Conservation (phyloP, 345 rosid species). For the Excoecaria agallocha region DNA sequence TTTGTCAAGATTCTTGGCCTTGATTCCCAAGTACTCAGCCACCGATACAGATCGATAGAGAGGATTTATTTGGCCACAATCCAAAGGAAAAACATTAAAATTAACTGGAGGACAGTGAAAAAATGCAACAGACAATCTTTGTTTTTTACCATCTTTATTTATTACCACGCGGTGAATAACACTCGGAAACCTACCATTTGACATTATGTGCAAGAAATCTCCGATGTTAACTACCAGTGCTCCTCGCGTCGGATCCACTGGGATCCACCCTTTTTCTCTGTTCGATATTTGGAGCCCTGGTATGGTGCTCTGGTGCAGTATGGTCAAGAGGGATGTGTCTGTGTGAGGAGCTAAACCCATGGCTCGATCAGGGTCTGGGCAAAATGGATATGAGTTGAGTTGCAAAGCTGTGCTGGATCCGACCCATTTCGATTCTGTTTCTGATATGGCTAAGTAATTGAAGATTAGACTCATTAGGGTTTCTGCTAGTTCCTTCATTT, state of each 20-base stretch:
- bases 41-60: conserved; percentile 49
- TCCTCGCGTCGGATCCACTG: conserved; percentile 49
- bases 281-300: conserved; percentile 62
- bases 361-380: conserved; percentile 65
- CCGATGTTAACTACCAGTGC: conserved; percentile 79
- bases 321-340: conserved; percentile 68
- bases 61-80: conserved; percentile 27
- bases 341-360: conserved; percentile 95
- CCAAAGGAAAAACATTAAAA: conserved; percentile 43
- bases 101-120: conserved; percentile 54
- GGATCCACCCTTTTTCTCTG: conserved; percentile 60
- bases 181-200: conserved; percentile 56
- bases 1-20: conserved; percentile 50
- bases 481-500: conserved; percentile 55
- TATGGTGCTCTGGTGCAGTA: conserved; percentile 53
- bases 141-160: conserved; percentile 38
- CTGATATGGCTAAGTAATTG: conserved; percentile 35
- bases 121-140: conserved; percentile 63
- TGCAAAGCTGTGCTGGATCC: conserved; percentile 44
- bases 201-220: conserved; percentile 70
- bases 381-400: conserved; percentile 77
- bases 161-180: conserved; percentile 68
- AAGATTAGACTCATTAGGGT: conserved; percentile 47
- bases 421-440: conserved; percentile 33
- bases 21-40: conserved; percentile 50